Evolutionary conservation across 495 filamentous ascomycete genomes (phyloP).

Genomic region (Penicillium salamii): DNA sequence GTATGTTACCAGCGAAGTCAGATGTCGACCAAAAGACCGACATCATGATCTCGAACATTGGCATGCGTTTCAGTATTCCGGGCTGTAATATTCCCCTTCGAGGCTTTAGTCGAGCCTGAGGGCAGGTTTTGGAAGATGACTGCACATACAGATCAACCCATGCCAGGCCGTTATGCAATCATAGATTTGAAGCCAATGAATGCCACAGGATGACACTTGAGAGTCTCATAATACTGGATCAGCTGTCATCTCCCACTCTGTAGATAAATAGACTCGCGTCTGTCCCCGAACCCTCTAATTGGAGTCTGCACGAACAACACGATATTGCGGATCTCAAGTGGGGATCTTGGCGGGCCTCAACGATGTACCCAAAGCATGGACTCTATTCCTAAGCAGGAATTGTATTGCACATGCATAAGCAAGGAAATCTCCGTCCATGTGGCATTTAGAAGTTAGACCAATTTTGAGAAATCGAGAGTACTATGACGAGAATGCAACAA

Average conservation of each 20-base stretch:
- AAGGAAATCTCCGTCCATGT: too few relatives aligned
- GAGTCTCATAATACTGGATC: background rate
- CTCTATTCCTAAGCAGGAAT: background rate
- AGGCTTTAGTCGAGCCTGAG: background rate
- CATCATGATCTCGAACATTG: too few relatives aligned
- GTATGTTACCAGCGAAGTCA: too few relatives aligned
- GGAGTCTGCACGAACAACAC: slow-evolving; percentile 1
- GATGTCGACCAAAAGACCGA: too few relatives aligned
- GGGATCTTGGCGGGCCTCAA: slow-evolving; percentile 2
- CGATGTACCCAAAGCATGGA: background rate
- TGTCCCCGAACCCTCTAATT: background rate
- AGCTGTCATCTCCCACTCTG: background rate
- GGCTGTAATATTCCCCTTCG: background rate
- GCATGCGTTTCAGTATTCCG: background rate
- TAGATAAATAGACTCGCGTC: background rate
- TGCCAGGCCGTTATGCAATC: slow-evolving; percentile 3
- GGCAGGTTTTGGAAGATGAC: slow-evolving; percentile 10
- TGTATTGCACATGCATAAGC: background rate
- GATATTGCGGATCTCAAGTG: slow-evolving; percentile 3
- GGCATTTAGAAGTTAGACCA: too few relatives aligned
- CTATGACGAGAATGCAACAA: background rate
- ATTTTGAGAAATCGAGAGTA: background rate
- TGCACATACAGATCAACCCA: slow-evolving; percentile 1
- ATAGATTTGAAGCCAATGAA: background rate
- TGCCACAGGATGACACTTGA: background rate